Evolutionary conservation across 1,284 basidiomycete species (phyloP), one percentile per base, ranked within the genome.

Genomic region (Erythrobasidium hasegawianum): DNA sequence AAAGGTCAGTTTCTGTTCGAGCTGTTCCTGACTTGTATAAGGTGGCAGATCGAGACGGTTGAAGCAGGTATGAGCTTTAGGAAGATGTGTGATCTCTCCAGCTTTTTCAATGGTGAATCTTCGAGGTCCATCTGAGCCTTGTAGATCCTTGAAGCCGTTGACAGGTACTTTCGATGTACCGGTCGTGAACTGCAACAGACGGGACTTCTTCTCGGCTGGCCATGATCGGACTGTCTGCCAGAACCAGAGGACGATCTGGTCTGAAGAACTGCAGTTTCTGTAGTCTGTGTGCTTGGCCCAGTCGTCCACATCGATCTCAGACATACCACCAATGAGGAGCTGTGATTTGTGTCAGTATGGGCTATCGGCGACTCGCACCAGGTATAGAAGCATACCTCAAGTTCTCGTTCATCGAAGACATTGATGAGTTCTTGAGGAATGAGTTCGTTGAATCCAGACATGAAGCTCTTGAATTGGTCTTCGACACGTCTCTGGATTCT

Each of bases 81-180:
- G 62, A 55, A 59, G 49, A 47, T 61, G 64, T 40, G 54, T 57
- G 14, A 62, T 43, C 20, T 61, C 59, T 24, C 67, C 71, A 3
- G 87, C 89, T 79, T 95, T 96, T 79, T 96, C 93, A 71, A 97
- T 95, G 14, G 92, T 96, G 79, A 96, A 96, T 68, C 92, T 82
- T 59, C 92, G 82, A 3, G 96, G 95, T 0, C 95, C 95, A 77
- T 98, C 95, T 0, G 90, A 94, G 7, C 95, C 95, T 79, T 97
- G 95, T 27, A 99, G 81, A 75, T 98, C 96, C 79, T 97, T 97
- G 84, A 98, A 98, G 1, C 96, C 96, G 78, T 97, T 97, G 77
- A 98, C 96, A 4, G 96, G 96, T 65, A 98, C 92, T 72, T 95
- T 84, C 39, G 90, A 94, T 9, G 96, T 98, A 47, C 96, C 96